Base-by-base conservation (phyloP, 2,329 filamentous ascomycete species). In the Talaromyces sp. region DNA sequence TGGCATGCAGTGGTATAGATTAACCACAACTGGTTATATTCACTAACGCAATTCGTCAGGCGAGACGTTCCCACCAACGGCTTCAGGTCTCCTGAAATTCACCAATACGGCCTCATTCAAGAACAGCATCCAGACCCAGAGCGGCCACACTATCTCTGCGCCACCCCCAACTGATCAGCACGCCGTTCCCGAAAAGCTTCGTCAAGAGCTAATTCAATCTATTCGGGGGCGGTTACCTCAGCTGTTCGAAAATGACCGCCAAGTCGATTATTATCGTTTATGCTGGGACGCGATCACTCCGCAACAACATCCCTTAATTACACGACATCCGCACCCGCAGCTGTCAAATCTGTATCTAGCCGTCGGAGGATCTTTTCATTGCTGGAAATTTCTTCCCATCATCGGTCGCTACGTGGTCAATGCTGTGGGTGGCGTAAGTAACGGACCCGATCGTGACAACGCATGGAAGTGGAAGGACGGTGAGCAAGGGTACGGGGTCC, bases 381-480 rank as follows among this genome's bases (percentile, higher is more conserved):
- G 81, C 27, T 86, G 81, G 79, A 87, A 87, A 66, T 86, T 89
- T 63, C 71, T 87, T 22, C 84, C 84, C 1, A 81, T 80, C 20
- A 81, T 86, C 57, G 84, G 85, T 3, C 79, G 81, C 52, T 87
- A 87, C 40, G 68, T 74, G n/a, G 64, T 54, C 14, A 72, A 65
- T 39, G 53, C 63, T n/a, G 37, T 65, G 45, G 54, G 55, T 49
- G 79, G 78, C 67, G 78, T 66, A 70, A 72, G 65, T 67, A 75
- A 62, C 67, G 74, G 67, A 63, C 64, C 45, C 69, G 76, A 65
- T 69, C 75, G 61, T 46, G 58, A 66, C 47, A 29, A 53, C n/a
- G 57, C 53, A 8, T 68, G 61, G 62, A 33, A 35, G 16, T 67
- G 61, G 65, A 65, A 64, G 47, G 13, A 48, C 9, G 29, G 43